These are phyloP conservation scores for Megacollybia marginata DNA, from an alignment of 768 basidiomycete species.

Conservation along the genomic window DNA sequence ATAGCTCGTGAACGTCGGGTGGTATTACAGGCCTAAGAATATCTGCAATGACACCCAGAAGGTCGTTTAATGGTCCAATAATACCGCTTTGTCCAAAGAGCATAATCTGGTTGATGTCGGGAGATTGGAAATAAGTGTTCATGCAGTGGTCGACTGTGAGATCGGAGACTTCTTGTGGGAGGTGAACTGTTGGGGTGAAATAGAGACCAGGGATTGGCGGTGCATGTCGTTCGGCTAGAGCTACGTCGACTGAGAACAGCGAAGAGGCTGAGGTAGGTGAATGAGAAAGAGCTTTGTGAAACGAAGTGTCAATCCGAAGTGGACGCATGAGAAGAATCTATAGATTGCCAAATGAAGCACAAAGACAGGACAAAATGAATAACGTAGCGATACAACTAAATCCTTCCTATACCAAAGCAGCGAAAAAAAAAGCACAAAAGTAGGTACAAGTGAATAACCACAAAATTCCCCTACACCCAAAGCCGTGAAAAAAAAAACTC, in stretches of 20 bases:
- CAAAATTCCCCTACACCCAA: too few relatives aligned
- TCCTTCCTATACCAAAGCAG: too few relatives aligned
- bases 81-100: conserved; percentile 50
- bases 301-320: too few relatives aligned
- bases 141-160: conserved; percentile 44
- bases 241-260: not conserved
- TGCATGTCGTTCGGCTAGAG: not conserved
- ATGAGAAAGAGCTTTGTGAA: not conserved
- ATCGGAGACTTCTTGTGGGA: conserved; percentile 47
- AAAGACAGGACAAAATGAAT: too few relatives aligned
- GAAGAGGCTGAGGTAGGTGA: not conserved
- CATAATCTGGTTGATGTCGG: conserved; percentile 74
- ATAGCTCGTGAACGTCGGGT: conserved; percentile 37
- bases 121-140: conserved; percentile 44
- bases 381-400: too few relatives aligned
- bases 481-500: too few relatives aligned
- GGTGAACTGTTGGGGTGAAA: conserved; percentile 41
- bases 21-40: conserved; percentile 48
- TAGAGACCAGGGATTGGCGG: conserved; percentile 56
- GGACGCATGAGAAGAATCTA: too few relatives aligned
- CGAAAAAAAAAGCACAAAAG: too few relatives aligned
- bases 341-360: too few relatives aligned
- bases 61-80: conserved; percentile 4
- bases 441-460: too few relatives aligned
- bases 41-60: conserved; percentile 27